Conservation (phyloP, 768 basidiomycete genomes). For the Pleurotus platypus region DNA sequence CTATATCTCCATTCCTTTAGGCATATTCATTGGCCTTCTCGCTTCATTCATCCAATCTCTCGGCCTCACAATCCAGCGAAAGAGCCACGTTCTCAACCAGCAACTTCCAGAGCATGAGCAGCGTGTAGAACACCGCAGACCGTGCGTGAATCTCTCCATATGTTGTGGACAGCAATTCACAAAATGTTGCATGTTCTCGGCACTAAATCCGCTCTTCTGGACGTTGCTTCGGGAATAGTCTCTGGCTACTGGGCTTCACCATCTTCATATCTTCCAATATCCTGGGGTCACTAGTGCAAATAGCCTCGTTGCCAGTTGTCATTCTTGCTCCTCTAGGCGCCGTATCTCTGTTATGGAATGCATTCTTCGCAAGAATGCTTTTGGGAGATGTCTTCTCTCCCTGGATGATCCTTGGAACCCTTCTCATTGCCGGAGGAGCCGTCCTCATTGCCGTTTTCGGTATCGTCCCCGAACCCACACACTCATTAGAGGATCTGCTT, state of each 20-base stretch:
- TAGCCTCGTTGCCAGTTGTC: slow-evolving; percentile 90
- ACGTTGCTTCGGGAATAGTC: slow-evolving; percentile 29
- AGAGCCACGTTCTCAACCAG: slow-evolving; percentile 87
- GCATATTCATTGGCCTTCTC: slow-evolving; percentile 62
- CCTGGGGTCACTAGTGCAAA: slow-evolving; percentile 85
- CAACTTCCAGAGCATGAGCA: slow-evolving; percentile 59
- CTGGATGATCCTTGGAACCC: slow-evolving; percentile 83
- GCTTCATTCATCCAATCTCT: slow-evolving; percentile 88
- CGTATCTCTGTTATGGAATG: slow-evolving; percentile 91
- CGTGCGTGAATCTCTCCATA: slow-evolving; percentile 43
- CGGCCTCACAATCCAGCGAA: slow-evolving; percentile 89
- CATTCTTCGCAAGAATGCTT: slow-evolving; percentile 81
- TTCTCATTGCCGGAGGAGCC: slow-evolving; percentile 85
- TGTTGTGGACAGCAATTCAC: not conserved
- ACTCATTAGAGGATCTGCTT: slow-evolving; percentile 82
- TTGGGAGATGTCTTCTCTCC: slow-evolving; percentile 84
- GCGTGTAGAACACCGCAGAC: slow-evolving; percentile 72
- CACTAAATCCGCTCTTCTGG: not conserved
- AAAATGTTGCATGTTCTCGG: not conserved
- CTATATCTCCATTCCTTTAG: slow-evolving; percentile 44
- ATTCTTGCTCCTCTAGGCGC: slow-evolving; percentile 93
- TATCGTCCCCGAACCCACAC: slow-evolving; percentile 85
- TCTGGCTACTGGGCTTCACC: slow-evolving; percentile 85
- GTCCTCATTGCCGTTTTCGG: slow-evolving; percentile 89
- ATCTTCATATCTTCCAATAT: slow-evolving; percentile 89